Evolutionary conservation across 805 yeast genomes (phyloP).

Genomic region (Zygosaccharomyces rouxii): DNA sequence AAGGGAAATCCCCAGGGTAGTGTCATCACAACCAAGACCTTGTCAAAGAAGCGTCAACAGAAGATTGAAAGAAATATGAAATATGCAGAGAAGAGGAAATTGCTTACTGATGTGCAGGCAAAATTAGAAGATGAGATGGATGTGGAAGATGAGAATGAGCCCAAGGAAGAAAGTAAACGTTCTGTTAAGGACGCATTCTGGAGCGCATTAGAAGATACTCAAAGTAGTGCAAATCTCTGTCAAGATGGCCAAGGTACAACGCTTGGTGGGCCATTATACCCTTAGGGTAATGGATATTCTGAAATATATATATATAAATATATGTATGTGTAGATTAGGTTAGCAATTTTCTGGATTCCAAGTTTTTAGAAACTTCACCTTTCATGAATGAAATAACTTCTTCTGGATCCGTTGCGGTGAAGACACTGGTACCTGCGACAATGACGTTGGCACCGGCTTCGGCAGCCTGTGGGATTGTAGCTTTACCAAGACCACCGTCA

Average conservation of each 20-base stretch:
- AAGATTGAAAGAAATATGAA: conserved; percentile 76
- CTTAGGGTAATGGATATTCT: conserved; percentile 16
- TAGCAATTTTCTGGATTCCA: conserved; percentile 43
- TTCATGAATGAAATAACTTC: conserved; percentile 70
- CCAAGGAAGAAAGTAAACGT: conserved; percentile 38
- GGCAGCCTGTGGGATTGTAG: conserved; percentile 84
- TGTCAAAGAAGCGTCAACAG: conserved; percentile 73
- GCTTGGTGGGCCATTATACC: conserved; percentile 68
- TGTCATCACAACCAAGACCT: conserved; percentile 48
- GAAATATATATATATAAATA: conserved; percentile 13
- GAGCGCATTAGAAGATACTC: conserved; percentile 61
- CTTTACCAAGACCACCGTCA: conserved; percentile 91
- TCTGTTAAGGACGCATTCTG: conserved; percentile 61
- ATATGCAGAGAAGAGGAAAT: conserved; percentile 58
- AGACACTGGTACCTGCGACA: conserved; percentile 95
- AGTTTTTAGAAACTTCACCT: conserved; percentile 49
- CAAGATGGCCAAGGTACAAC: conserved; percentile 74
- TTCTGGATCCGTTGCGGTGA: conserved; percentile 74
- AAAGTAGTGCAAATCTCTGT: conserved; percentile 43
- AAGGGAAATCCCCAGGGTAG: conserved; percentile 28
- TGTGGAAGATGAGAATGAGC: conserved; percentile 44
- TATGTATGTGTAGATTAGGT: conserved; percentile 11
- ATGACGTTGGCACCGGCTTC: conserved; percentile 96
- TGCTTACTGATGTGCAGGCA: conserved; percentile 47
- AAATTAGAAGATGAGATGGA: conserved; percentile 38